Conservation (phyloP, 257 asterid species). For the Solanum etuberosum region DNA sequence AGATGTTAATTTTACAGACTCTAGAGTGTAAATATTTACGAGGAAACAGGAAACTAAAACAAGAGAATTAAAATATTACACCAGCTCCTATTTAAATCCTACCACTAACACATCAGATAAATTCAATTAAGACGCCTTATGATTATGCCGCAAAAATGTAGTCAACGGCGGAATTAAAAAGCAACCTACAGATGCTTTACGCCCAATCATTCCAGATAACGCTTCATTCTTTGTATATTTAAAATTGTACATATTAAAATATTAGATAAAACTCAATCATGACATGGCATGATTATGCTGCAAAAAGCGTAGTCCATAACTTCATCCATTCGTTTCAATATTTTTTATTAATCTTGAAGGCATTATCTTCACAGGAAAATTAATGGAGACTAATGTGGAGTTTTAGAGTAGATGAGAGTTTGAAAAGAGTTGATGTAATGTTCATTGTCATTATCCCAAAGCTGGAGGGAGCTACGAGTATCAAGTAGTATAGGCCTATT, state of each 20-base stretch:
- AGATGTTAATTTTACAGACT: background rate
- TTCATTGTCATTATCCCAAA: background rate
- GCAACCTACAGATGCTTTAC: background rate
- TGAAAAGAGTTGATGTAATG: background rate
- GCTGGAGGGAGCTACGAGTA: background rate
- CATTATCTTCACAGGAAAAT: background rate
- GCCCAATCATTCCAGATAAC: background rate
- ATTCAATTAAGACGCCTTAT: background rate
- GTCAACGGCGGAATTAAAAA: background rate
- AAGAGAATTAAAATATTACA: background rate
- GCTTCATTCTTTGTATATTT: background rate
- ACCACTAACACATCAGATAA: background rate
- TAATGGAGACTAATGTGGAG: background rate
- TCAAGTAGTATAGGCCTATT: background rate
- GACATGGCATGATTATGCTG: background rate
- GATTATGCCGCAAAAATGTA: background rate
- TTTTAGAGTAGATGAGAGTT: background rate
- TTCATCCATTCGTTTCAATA: background rate
- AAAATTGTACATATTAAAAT: background rate
- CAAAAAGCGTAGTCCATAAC: background rate
- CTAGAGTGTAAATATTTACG: background rate
- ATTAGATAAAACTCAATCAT: background rate
- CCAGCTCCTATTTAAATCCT: background rate
- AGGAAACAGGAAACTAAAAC: background rate
- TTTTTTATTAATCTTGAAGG: background rate